A percentile compares a stretch with the other conserved stretches of the same genome.
Conservation (phyloP, 176 grass and related monocot genomes). For the Urochloa ruziziensis region DNA sequence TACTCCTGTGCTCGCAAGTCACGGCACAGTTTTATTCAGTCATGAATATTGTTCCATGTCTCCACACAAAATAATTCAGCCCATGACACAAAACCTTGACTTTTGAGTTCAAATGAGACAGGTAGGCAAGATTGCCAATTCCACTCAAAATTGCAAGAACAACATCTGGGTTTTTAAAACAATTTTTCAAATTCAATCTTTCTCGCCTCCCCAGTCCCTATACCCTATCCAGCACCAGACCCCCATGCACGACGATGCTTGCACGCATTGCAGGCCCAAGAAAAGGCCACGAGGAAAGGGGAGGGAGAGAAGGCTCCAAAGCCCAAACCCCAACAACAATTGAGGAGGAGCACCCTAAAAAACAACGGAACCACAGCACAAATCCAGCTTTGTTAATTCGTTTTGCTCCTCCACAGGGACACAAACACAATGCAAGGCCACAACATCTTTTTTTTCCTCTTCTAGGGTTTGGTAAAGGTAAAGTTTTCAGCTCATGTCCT, state of each 20-base stretch:
- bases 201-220: not conserved
- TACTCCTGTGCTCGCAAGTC: not conserved
- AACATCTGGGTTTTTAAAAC: not conserved
- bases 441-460: too few relatives aligned
- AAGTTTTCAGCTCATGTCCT: constrained; percentile 30
- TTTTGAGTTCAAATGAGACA: not conserved
- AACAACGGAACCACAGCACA: not conserved
- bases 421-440: not conserved
- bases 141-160: not conserved
- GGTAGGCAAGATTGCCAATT: not conserved
- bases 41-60: not conserved
- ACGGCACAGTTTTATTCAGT: not conserved
- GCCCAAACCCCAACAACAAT: constrained; percentile 29
- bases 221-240: constrained; percentile 39
- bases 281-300: constrained; percentile 48
- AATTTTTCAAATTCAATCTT: not conserved
- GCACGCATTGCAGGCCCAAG: constrained; percentile 18
- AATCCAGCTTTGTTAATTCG: constrained; percentile 19
- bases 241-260: constrained; percentile 12
- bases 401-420: constrained; percentile 32
- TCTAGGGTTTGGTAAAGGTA: constrained; percentile 41
- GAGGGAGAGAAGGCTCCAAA: constrained; percentile 65
- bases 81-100: not conserved
- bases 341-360: not conserved
- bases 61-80: not conserved